Percentiles rank a stretch among this genome's conserved stretches.
phyloP scores from a whole-genome alignment of 1,139 yeast genomes.

The Yamadazyma aaseri region DNA sequence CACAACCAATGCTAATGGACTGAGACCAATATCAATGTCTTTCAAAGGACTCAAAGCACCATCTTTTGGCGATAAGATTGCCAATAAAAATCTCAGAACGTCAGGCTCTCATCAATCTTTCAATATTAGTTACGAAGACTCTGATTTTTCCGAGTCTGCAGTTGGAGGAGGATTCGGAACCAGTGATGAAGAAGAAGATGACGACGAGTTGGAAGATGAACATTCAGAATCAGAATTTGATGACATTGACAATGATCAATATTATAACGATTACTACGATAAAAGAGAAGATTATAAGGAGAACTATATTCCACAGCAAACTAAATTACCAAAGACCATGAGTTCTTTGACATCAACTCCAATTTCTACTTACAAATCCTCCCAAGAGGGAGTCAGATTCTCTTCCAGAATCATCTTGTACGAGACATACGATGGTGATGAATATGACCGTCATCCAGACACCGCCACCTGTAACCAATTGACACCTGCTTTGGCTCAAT shows the following conservation, averaged over 20 bases:
- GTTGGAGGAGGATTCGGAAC: constrained; percentile 33
- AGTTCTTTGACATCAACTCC: constrained; percentile 2
- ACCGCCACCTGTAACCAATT: constrained; percentile 89
- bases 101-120: constrained; percentile 47
- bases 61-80: constrained; percentile 41
- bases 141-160: constrained; percentile 20
- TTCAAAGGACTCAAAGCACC: constrained; percentile 65
- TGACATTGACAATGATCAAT: no score
- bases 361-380: neutral
- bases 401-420: constrained; percentile 81
- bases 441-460: constrained; percentile 93
- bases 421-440: constrained; percentile 81
- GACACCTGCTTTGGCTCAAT: constrained; percentile 85
- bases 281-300: neutral
- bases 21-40: constrained; percentile 66
- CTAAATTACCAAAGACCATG: constrained; percentile 2
- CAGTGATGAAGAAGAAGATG: constrained; percentile 28
- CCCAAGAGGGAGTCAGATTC: constrained; percentile 55
- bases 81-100: constrained; percentile 28
- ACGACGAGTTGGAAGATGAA: constrained; percentile 6
- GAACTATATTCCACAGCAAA: constrained; percentile 2
- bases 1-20: constrained; percentile 6
- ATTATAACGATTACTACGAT: neutral
- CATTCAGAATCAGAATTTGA: neutral
- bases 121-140: constrained; percentile 38